These are phyloP conservation scores for Cadophora luteo-olivacea DNA, from an alignment of 2,329 filamentous ascomycete genomes.

Conservation along the genomic window DNA sequence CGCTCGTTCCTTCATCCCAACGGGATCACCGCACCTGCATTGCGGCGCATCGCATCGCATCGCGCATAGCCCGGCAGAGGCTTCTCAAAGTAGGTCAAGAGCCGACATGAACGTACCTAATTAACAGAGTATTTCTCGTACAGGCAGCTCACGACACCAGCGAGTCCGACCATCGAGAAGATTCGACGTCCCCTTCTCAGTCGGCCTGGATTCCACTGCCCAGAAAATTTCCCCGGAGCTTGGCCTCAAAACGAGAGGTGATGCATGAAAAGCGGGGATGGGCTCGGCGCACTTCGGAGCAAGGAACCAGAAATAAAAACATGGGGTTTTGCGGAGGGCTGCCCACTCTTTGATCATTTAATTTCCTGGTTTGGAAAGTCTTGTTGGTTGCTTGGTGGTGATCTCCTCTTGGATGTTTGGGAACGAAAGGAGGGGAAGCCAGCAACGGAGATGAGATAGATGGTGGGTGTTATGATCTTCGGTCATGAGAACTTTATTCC, in stretches of 20 bases:
- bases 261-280: neutral
- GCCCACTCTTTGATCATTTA: neutral
- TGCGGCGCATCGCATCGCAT: neutral
- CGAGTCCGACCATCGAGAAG: neutral
- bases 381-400: neutral
- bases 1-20: neutral
- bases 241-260: slow-evolving; percentile 5
- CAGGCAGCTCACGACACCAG: neutral
- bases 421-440: slow-evolving; percentile 2
- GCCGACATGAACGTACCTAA: too few relatives aligned
- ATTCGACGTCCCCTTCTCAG: neutral
- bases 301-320: neutral
- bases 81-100: neutral
- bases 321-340: neutral
- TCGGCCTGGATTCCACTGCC: neutral
- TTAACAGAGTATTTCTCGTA: neutral
- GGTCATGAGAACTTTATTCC: neutral
- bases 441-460: neutral
- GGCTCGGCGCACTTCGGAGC: neutral
- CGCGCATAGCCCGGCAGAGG: neutral
- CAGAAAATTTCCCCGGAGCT: slow-evolving; percentile 1
- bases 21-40: slow-evolving; percentile 12
- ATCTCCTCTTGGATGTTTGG: neutral
- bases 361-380: neutral
- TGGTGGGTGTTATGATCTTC: neutral